Base-by-base conservation (phyloP, 352 stramenopile genomes). In the Pythium vanterpoolii region DNA sequence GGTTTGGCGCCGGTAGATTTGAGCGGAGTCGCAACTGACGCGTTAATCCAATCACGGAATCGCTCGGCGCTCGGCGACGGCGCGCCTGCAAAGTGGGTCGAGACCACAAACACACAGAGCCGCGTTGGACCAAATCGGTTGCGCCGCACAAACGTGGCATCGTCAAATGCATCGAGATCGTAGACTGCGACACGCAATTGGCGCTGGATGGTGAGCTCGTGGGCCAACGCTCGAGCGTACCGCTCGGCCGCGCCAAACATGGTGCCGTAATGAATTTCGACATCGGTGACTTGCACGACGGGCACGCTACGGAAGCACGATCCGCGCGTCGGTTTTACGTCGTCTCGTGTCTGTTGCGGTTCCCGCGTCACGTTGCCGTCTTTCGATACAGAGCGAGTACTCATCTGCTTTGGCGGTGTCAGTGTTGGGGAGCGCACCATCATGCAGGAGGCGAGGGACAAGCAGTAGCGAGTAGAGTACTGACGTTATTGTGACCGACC, bases 1-100 rank as follows among this genome's bases (percentile, higher is more conserved):
- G 27, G 16, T 16, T 51, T 47, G 1, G 16, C 10, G 8, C 23
- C 44, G 21, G 19, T 31, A 5, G 19, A 18, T 2, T 8, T 21
- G 23, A 9, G 23, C 24, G 56, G 56, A n/a, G 51, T 49, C 8
- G 21, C 27, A 2, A 36, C 53, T 14, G 46, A n/a, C 4, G 39
- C 23, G 40, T 61, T 47, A 43, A 98, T 72, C 54, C 54, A 62
- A 31, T 62, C 43, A 9, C 54, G 54, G 21, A 62, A 62, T 2
- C 54, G 54, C 36, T 56, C 49, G 5, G 95, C 89, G 69, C 97
- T 98, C 56, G 98, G 95, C 7, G 96, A 96, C 16, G 96, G 81
- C 57, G 98, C 94, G 8, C 96, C 96, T 54, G 97, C 94, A 39
- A 96, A 94, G 62, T 98, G 98, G 0, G 96, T 99, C 2, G 96